Base-by-base conservation (phyloP, 257 asterid species). In the Solanum corneliomulleri region DNA sequence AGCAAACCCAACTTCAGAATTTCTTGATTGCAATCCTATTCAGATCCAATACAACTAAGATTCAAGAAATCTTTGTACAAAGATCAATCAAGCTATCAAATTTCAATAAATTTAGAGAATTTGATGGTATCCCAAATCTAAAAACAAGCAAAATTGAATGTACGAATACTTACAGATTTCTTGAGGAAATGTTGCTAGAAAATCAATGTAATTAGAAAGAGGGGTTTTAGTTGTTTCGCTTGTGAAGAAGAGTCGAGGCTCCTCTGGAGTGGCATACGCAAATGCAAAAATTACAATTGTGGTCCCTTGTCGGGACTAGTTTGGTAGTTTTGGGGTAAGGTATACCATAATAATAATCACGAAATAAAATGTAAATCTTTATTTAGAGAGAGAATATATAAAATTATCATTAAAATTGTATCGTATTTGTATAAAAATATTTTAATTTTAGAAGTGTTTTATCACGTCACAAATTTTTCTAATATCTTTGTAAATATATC, bases 1-100 rank as follows among this genome's bases (percentile, higher is more conserved):
- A 62, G 52, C 70, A 76, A 81, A 45, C 14, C 60, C 82, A 88
- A 74, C 60, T 47, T 78, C 88, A 78, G 25, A 27, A 66, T 29
- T 49, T 58, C 76, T 60, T 62, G 35, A 60, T 16, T 80, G 15
- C 42, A 12, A 35, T 68, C 1, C 29, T 49, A 74, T 85, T 77
- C 90, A 88, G 86, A 86, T 87, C 85, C 72, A 83, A 44, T 66
- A 42, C 10, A 71, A 58, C 56, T 35, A 78, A 78, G 64, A 78
- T 78, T 77, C 84, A 45, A 78, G 41, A 78, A 45, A 45, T 45
- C 42, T 23, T 27, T 49, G 42, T 27, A 78, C 42, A 16, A 27
- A 45, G 84, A 78, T 78, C 84, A 78, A 78, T 27, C 42, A 7
- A 15, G 84, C 84, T 45, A 47, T 47, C 15, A 47, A 45, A 16